These are phyloP conservation scores for Leccinum solheimii DNA, from an alignment of 1,284 basidiomycete genomes.

Conservation along the genomic window DNA sequence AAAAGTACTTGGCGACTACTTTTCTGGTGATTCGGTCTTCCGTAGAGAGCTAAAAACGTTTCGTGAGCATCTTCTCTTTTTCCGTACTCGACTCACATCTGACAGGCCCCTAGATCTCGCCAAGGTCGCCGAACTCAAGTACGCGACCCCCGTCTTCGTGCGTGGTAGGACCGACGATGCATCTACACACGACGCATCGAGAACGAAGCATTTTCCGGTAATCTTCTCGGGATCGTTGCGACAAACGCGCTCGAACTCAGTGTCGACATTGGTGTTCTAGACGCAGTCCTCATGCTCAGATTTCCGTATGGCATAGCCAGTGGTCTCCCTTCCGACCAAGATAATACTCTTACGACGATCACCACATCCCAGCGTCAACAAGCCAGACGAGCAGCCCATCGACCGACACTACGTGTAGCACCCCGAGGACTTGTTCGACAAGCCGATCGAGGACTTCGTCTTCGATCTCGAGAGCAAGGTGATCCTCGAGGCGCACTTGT, in stretches of 20 bases:
- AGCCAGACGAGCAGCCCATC: slow-evolving; percentile 80
- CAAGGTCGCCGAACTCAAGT: slow-evolving; percentile 87
- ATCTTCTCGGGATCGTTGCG: slow-evolving; percentile 83
- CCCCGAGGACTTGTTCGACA: slow-evolving; percentile 70
- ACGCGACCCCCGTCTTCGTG: slow-evolving; percentile 16
- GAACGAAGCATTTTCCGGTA: slow-evolving; percentile 82
- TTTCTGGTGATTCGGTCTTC: slow-evolving; percentile 76
- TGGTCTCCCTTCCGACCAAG: background rate
- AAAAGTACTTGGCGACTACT: slow-evolving; percentile 77
- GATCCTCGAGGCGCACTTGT: slow-evolving; percentile 79
- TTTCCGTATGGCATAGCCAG: slow-evolving; percentile 80
- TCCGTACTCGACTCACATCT: slow-evolving; percentile 6
- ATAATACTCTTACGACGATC: background rate
- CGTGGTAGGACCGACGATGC: slow-evolving; percentile 57
- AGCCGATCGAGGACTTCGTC: slow-evolving; percentile 61
- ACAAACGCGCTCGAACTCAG: slow-evolving; percentile 91
- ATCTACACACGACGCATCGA: slow-evolving; percentile 61
- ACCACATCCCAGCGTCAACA: slow-evolving; percentile 67
- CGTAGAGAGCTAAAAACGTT: slow-evolving; percentile 78
- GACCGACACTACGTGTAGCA: slow-evolving; percentile 79
- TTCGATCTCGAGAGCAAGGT: slow-evolving; percentile 77
- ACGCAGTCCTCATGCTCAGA: slow-evolving; percentile 88
- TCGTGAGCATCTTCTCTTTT: slow-evolving; percentile 12
- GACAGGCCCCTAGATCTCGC: slow-evolving; percentile 74
- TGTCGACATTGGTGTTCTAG: slow-evolving; percentile 86